These are phyloP conservation scores for Pholiota microspora DNA, from an alignment of 768 basidiomycete species.

Conservation along the genomic window DNA sequence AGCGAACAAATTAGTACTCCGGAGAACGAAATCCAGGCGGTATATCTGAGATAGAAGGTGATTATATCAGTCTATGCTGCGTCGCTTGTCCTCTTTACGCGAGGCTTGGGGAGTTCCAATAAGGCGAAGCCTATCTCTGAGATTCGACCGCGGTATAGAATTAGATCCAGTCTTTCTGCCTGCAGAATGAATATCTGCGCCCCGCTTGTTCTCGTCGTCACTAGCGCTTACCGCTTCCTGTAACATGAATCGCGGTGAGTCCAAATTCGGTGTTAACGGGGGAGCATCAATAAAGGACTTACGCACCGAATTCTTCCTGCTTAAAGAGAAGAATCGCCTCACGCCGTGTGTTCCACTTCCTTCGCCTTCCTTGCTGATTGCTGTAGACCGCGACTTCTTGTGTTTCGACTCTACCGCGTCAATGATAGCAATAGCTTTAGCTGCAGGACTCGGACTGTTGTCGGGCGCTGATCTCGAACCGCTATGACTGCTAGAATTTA, in stretches of 20 bases:
- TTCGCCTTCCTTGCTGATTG: conserved; percentile 16
- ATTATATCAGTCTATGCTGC: conserved; percentile 29
- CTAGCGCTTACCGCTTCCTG: conserved; percentile 16
- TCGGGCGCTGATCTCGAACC: conserved; percentile 8
- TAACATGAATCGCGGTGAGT: conserved; percentile 1
- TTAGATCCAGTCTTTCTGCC: conserved; percentile 12
- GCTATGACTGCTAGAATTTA: conserved; percentile 1
- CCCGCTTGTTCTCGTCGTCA: conserved; percentile 7
- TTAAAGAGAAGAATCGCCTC: conserved; percentile 37
- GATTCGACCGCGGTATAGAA: conserved; percentile 25
- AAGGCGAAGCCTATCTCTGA: conserved; percentile 33
- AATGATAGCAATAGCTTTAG: conserved; percentile 61
- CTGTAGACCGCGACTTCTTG: conserved; percentile 27
- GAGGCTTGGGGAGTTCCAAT: conserved; percentile 36
- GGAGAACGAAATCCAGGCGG: neutral
- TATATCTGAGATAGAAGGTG: neutral
- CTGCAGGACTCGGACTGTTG: conserved; percentile 37
- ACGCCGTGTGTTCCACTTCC: conserved; percentile 20
- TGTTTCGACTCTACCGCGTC: conserved; percentile 55
- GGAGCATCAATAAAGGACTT: conserved; percentile 3
- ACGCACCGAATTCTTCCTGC: conserved; percentile 38
- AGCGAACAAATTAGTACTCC: neutral
- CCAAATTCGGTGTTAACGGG: neutral
- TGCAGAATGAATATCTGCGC: neutral
- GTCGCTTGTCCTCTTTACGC: conserved; percentile 33